These are phyloP conservation scores for Cytospora paraplurivora DNA, from an alignment of 2,329 filamentous ascomycete species.

Conservation along the genomic window DNA sequence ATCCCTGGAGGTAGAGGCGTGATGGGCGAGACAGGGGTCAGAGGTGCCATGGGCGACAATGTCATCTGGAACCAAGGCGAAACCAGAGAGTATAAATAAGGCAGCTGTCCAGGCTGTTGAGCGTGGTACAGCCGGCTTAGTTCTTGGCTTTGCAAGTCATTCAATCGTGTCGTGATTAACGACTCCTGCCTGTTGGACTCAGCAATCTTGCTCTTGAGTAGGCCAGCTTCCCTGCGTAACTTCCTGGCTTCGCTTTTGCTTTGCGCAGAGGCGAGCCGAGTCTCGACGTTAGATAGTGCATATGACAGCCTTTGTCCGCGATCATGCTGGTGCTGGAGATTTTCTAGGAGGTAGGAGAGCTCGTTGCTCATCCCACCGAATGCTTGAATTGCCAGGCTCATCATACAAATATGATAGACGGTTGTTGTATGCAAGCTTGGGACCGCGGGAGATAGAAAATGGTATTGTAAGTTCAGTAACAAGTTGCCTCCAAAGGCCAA, in stretches of 20 bases:
- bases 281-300: slow-evolving; percentile 43
- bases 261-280: slow-evolving; percentile 28
- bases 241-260: slow-evolving; percentile 27
- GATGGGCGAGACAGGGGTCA: slow-evolving; percentile 27
- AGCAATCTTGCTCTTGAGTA: slow-evolving; percentile 47
- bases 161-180: slow-evolving; percentile 47
- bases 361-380: slow-evolving; percentile 50
- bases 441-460: background rate
- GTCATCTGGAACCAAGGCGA: slow-evolving; percentile 18
- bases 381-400: slow-evolving; percentile 42
- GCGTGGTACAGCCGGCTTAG: slow-evolving; percentile 45
- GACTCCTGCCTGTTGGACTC: slow-evolving; percentile 50
- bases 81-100: slow-evolving; percentile 3
- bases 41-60: slow-evolving; percentile 17
- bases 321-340: slow-evolving; percentile 45
- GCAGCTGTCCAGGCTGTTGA: slow-evolving; percentile 31
- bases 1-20: slow-evolving; percentile 24
- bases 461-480: background rate
- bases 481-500: background rate
- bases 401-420: background rate
- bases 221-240: slow-evolving; percentile 45
- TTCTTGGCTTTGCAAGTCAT: slow-evolving; percentile 53
- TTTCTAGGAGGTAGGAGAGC: slow-evolving; percentile 47
- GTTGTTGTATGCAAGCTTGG: background rate
- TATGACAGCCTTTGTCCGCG: slow-evolving; percentile 43